Percentiles rank a stretch among this genome's conserved stretches.
Conservation (phyloP, 1,284 basidiomycete genomes). For the Termitomyces sp. region DNA sequence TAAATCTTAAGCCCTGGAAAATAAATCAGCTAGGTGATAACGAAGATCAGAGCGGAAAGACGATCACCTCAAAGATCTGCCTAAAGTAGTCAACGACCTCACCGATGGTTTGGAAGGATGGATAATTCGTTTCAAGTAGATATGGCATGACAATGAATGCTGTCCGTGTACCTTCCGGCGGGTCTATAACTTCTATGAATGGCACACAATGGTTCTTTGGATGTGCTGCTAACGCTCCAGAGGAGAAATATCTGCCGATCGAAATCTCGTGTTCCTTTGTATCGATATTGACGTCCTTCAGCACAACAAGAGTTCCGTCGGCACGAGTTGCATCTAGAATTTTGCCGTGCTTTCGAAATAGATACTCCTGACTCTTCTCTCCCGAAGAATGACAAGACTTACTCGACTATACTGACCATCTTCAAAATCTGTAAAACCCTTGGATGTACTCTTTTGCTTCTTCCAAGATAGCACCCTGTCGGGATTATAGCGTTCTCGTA, state of each 20-base stretch:
- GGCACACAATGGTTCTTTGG: constrained; percentile 31
- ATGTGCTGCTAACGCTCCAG: constrained; percentile 15
- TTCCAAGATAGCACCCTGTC: constrained; percentile 33
- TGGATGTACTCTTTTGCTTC: constrained; percentile 1
- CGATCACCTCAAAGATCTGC: constrained; percentile 26
- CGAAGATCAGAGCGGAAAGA: too few relatives aligned
- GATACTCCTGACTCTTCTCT: background rate
- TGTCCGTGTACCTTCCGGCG: constrained; percentile 12
- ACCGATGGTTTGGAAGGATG: constrained; percentile 26
- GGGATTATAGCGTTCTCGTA: constrained; percentile 32
- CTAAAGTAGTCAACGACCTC: constrained; percentile 26
- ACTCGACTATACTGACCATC: constrained; percentile 1
- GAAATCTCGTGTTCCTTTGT: constrained; percentile 20
- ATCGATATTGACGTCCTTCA: background rate
- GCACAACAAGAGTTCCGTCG: constrained; percentile 1
- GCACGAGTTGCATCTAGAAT: background rate
- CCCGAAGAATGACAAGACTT: background rate
- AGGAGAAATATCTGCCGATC: constrained; percentile 17
- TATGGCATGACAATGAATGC: constrained; percentile 29
- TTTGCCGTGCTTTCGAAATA: background rate
- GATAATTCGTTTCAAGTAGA: constrained; percentile 16
- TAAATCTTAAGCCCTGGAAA: constrained; percentile 32
- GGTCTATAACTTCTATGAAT: constrained; percentile 25
- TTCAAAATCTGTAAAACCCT: background rate
- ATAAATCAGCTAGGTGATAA: background rate